Evolutionary conservation across 108 stramenopile genomes (phyloP).

Genomic region (Nitzschia inconspicua): DNA sequence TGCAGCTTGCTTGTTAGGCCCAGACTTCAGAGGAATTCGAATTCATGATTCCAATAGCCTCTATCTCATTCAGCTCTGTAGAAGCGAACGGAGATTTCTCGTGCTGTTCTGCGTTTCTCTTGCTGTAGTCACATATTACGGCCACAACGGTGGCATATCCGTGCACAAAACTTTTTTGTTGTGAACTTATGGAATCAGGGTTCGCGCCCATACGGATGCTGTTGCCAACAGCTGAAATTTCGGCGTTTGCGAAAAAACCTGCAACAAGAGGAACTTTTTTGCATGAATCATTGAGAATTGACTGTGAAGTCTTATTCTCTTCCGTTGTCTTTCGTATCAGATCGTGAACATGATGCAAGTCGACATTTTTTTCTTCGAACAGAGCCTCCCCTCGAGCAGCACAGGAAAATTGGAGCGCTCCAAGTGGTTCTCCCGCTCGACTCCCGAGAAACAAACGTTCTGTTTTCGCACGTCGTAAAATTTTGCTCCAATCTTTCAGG

Average conservation of each 20-base stretch:
- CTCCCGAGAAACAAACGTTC: constrained; percentile 24
- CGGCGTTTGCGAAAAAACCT: constrained; percentile 38
- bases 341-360: constrained; percentile 12
- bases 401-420: constrained; percentile 32
- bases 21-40: too few relatives aligned
- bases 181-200: background rate
- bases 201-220: constrained; percentile 13
- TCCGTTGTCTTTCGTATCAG: background rate
- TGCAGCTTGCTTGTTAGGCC: too few relatives aligned
- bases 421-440: constrained; percentile 1
- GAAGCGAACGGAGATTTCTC: too few relatives aligned
- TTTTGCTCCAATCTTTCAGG: constrained; percentile 10
- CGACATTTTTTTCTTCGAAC: constrained; percentile 22
- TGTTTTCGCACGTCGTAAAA: constrained; percentile 17
- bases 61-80: too few relatives aligned
- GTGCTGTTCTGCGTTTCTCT: too few relatives aligned
- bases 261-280: too few relatives aligned
- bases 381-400: constrained; percentile 21
- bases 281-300: background rate
- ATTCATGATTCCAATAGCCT: too few relatives aligned
- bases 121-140: constrained; percentile 27
- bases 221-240: constrained; percentile 29
- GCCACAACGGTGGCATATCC: constrained; percentile 27
- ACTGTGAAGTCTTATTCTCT: background rate
- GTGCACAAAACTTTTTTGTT: constrained; percentile 12